Base-by-base conservation (phyloP, 345 rosid genomes). In the Sisymbrium irio region DNA sequence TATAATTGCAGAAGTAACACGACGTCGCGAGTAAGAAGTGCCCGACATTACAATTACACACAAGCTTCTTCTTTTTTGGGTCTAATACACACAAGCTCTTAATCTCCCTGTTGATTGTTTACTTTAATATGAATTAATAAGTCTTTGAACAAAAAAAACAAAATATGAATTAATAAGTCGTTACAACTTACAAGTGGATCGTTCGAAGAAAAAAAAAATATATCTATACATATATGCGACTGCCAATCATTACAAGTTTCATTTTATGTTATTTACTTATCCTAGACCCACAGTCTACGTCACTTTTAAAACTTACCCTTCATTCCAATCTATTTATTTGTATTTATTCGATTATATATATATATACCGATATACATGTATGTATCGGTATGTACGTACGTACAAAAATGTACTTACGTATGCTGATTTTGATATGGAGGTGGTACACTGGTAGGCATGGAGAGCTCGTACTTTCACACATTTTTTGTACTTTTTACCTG, bases 161-260 rank as follows among this genome's bases (percentile, higher is more conserved):
- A n/a, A n/a, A n/a, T n/a, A n/a, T n/a, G n/a, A n/a, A n/a, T n/a
- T n/a, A n/a, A n/a, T n/a, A n/a, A n/a, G n/a, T n/a, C n/a, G n/a
- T n/a, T n/a, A n/a, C n/a, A n/a, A n/a, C n/a, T 44, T n/a, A 32
- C 22, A 42, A 58, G 65, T 69, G 33, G 25, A 69, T 44, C 55
- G 0, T 35, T 28, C 14, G 27, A 10, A n/a, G 35, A 1, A 14
- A 36, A 8, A 5, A 7, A 69, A 4, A 2, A 20, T 36, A 17
- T 33, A 30, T 30, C 9, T 50, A 20, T 54, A 15, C 4, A 15
- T 20, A 15, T 20, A 35, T 35, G 71, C 1, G 19, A 22, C 51
- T 36, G 14, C 41, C 51, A 67, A 40, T 55, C 73, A 55, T 55
- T 39, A 28, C 14, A 67, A 40, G 40, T 53, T 67, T 67, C 71